A percentile compares a stretch with the other conserved stretches of the same genome.
These are phyloP conservation scores for Fusarium metavorans DNA, from an alignment of 2,329 filamentous ascomycete genomes.

Conservation along the genomic window DNA sequence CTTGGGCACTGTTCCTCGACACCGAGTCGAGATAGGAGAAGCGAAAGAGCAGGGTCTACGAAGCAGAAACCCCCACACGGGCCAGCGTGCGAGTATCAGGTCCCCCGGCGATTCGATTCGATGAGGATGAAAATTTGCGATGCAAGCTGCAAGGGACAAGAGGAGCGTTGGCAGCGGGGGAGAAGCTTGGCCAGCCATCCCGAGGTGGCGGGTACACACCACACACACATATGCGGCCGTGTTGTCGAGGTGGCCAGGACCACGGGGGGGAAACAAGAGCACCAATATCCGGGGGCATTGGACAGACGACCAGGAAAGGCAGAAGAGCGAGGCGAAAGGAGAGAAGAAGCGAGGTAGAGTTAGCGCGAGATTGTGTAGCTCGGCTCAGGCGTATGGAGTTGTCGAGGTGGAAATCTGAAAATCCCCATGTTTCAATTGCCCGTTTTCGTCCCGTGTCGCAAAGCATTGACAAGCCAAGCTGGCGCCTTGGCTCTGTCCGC, in stretches of 20 bases:
- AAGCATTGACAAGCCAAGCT: background rate
- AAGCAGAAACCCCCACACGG: constrained; percentile 9
- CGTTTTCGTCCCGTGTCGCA: background rate
- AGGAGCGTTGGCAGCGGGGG: constrained; percentile 16
- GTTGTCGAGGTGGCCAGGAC: constrained; percentile 4
- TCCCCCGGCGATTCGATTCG: constrained; percentile 17
- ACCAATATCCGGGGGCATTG: constrained; percentile 18
- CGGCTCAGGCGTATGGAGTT: constrained; percentile 37
- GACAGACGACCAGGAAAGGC: constrained; percentile 18
- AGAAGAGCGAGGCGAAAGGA: constrained; percentile 11
- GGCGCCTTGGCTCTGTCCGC: background rate
- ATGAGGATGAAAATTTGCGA: constrained; percentile 21
- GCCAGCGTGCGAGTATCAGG: constrained; percentile 5
- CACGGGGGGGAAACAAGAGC: background rate
- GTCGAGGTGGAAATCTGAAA: constrained; percentile 32
- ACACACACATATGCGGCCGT: constrained; percentile 2
- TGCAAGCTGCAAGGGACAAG: constrained; percentile 44
- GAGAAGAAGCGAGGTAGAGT: constrained; percentile 6
- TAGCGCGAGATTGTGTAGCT: constrained; percentile 41
- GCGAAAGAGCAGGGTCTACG: constrained; percentile 17
- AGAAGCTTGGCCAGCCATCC: constrained; percentile 13
- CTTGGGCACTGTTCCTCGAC: background rate
- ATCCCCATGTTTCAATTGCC: constrained; percentile 22
- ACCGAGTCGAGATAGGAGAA: constrained; percentile 1
- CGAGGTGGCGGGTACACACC: constrained; percentile 18